Conservation (phyloP, 2,329 filamentous ascomycete species). For the Tolypocladium inflatum region DNA sequence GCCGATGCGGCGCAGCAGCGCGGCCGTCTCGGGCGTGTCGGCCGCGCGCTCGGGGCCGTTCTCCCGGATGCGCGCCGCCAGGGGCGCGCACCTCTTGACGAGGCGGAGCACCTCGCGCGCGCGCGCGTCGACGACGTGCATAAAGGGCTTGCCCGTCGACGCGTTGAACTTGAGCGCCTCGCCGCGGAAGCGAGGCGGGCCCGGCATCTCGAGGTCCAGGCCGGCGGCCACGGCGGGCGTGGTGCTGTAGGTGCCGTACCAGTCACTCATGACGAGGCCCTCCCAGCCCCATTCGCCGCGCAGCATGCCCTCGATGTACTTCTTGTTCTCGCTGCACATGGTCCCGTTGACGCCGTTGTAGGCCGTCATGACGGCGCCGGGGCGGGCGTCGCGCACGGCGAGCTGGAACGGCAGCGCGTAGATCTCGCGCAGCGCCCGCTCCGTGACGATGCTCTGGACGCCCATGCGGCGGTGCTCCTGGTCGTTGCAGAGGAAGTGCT, state of each 20-base stretch:
- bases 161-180: constrained; percentile 42
- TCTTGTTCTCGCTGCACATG: constrained; percentile 43
- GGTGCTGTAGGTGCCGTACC: constrained; percentile 48
- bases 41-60: constrained; percentile 41
- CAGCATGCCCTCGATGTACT: constrained; percentile 40
- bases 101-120: constrained; percentile 48
- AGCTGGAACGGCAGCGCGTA: constrained; percentile 51
- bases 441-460: constrained; percentile 44
- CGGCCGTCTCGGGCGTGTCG: constrained; percentile 53
- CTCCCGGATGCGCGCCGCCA: constrained; percentile 42
- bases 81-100: constrained; percentile 45
- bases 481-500: constrained; percentile 55
- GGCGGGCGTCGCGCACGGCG: constrained; percentile 39
- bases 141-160: constrained; percentile 44
- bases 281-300: constrained; percentile 49
- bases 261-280: constrained; percentile 50
- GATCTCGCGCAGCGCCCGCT: constrained; percentile 48
- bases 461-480: constrained; percentile 49
- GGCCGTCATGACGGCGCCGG: constrained; percentile 47
- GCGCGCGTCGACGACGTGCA: constrained; percentile 47
- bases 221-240: constrained; percentile 40
- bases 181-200: constrained; percentile 40
- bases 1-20: constrained; percentile 54
- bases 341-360: constrained; percentile 51
- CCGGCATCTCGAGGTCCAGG: constrained; percentile 52